These are phyloP conservation scores for Populus hybrid DNA, from an alignment of 441 rosid species.

Conservation along the genomic window DNA sequence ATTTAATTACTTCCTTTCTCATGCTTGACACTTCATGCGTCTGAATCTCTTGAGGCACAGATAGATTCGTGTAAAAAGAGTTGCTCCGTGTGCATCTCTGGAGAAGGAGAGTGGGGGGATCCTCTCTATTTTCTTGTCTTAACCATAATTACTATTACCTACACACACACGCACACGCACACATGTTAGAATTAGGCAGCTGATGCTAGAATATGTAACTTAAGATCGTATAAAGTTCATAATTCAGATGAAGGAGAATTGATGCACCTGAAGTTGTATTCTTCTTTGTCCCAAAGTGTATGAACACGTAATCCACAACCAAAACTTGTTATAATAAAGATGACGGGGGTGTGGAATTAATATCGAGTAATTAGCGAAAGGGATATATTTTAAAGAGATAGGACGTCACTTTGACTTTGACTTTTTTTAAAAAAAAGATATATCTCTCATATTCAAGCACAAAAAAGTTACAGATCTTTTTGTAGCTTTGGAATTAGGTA, in stretches of 20 bases:
- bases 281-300: background rate
- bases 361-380: too few relatives aligned
- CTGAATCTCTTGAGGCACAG: background rate
- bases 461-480: background rate
- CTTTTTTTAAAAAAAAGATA: too few relatives aligned
- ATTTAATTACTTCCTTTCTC: background rate
- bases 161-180: too few relatives aligned
- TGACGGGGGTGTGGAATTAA: background rate
- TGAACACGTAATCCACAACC: background rate
- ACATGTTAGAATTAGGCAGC: too few relatives aligned
- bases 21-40: too few relatives aligned
- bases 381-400: too few relatives aligned
- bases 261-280: background rate
- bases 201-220: too few relatives aligned
- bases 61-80: background rate
- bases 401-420: too few relatives aligned
- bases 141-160: too few relatives aligned
- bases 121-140: background rate
- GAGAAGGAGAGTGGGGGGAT: background rate
- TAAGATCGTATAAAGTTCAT: background rate
- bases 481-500: background rate
- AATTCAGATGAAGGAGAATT: background rate
- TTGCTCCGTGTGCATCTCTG: background rate
- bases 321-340: too few relatives aligned
- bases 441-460: too few relatives aligned